phyloP scores from a whole-genome alignment of 2,329 filamentous ascomycete species.

The Cladophialophora yegresii region DNA sequence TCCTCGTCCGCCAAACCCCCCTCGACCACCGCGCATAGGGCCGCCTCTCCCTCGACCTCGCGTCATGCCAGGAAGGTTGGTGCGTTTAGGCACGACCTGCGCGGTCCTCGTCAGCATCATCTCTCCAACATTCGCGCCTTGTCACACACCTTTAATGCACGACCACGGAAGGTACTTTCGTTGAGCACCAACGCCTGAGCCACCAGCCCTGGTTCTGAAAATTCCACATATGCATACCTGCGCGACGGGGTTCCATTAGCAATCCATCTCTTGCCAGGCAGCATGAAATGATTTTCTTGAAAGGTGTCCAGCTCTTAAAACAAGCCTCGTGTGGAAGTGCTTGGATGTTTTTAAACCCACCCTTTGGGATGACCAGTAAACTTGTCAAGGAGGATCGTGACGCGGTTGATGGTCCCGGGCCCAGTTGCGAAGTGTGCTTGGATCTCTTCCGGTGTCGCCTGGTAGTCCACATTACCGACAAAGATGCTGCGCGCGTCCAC shows the following conservation, averaged over 20 bases:
- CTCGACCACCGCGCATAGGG: constrained; percentile 59
- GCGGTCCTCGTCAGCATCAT: constrained; percentile 29
- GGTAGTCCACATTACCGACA: constrained; percentile 98
- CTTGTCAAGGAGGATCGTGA: constrained; percentile 96
- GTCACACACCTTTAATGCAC: constrained; percentile 81
- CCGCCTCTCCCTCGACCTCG: constrained; percentile 61
- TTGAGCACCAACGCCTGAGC: constrained; percentile 92
- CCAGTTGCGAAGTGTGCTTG: constrained; percentile 93
- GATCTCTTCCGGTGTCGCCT: constrained; percentile 93
- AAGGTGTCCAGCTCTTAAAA: constrained; percentile 35
- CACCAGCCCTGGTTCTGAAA: constrained; percentile 89
- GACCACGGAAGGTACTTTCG: constrained; percentile 91
- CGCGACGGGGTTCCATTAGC: constrained; percentile 40
- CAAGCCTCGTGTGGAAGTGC: constrained; percentile 29
- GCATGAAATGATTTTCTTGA: constrained; percentile 44
- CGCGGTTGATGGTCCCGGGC: constrained; percentile 94
- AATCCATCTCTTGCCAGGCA: constrained; percentile 61
- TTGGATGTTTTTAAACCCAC: constrained; percentile 58
- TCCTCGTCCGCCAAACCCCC: constrained; percentile 61
- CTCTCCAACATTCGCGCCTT: not conserved
- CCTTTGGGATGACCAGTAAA: constrained; percentile 99
- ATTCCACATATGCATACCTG: constrained; percentile 98
- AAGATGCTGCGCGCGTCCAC: constrained; percentile 95
- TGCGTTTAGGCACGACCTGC: constrained; percentile 85
- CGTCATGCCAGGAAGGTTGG: constrained; percentile 92